Evolutionary conservation across 176 grass and related monocot genomes (phyloP).

Genomic region (Aegilops umbellulata): DNA sequence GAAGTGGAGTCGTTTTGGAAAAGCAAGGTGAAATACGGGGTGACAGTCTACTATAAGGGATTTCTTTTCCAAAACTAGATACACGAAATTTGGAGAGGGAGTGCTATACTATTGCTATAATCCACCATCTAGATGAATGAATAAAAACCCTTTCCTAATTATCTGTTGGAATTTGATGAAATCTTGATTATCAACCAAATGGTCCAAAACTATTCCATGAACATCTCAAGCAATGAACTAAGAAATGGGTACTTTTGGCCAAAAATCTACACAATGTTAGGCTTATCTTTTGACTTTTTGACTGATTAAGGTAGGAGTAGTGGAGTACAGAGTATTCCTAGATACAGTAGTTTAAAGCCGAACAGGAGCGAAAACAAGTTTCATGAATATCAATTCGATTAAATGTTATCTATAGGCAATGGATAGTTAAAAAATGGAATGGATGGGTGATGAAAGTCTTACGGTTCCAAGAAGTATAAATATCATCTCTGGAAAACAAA

Average conservation of each 20-base stretch:
- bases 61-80: too few species aligned
- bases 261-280: not conserved
- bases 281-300: not conserved
- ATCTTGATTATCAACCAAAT: not conserved
- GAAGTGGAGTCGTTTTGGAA: not conserved
- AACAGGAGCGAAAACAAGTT: not conserved
- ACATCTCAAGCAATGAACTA: not conserved
- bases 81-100: not conserved
- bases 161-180: not conserved
- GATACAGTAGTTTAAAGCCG: not conserved
- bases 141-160: not conserved
- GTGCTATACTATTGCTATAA: not conserved
- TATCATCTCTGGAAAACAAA: not conserved
- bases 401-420: not conserved
- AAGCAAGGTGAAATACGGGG: too few species aligned
- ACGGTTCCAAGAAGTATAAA: not conserved
- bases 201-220: not conserved
- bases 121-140: not conserved
- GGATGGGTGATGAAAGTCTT: not conserved
- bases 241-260: not conserved
- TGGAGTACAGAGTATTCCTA: not conserved
- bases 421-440: not conserved
- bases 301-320: not conserved
- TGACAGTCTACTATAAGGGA: too few species aligned
- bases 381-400: not conserved